Base-by-base conservation (phyloP, 108 stramenopile genomes). In the Cyclotella choctawhatcheeana region DNA sequence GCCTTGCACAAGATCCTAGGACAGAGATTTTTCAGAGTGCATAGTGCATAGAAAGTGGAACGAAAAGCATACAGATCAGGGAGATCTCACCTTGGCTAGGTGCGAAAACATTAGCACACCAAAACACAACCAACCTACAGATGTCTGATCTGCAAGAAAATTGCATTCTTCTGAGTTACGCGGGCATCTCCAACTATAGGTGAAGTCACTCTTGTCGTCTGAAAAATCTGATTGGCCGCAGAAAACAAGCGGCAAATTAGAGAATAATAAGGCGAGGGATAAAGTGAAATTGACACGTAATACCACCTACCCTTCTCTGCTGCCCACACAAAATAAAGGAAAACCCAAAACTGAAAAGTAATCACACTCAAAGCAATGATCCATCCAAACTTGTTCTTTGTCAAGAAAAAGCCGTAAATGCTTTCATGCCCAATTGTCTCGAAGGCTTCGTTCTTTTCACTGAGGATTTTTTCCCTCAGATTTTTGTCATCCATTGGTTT, bases 381-480 rank as follows among this genome's bases (percentile, higher is more conserved):
- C 71, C 71, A 72, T 2, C 58, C 50, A 26, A 64, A n/a, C 48
- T 25, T 29, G 48, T 32, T 72, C 22, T 52, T 72, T 12, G 26
- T 52, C 5, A 72, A 62, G n/a, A 72, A 64, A 48, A 72, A 72
- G 34, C 48, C 17, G 51, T 72, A 72, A 5, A 72, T 50, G n/a
- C 32, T 35, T 2, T 53, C 71, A 13, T 45, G 17, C 5, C 71
- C 71, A 60, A 58, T 43, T 29, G 48, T 54, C 12, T 53, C 40
- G 24, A 58, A 44, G 3, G 62, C 62, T 24, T 33, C 22, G 12
- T 53, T 34, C 33, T 48, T 63, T 8, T 63, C 60, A 27, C 48
- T 48, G 13, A 62, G 12, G 2, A 40, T 61, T 50, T 8, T 21
- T 45, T 20, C 25, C 2, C 31, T 20, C 26, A 7, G 13, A 5